phyloP scores from a whole-genome alignment of 2,329 filamentous ascomycete species.

The Ceratocystis colombiana region DNA sequence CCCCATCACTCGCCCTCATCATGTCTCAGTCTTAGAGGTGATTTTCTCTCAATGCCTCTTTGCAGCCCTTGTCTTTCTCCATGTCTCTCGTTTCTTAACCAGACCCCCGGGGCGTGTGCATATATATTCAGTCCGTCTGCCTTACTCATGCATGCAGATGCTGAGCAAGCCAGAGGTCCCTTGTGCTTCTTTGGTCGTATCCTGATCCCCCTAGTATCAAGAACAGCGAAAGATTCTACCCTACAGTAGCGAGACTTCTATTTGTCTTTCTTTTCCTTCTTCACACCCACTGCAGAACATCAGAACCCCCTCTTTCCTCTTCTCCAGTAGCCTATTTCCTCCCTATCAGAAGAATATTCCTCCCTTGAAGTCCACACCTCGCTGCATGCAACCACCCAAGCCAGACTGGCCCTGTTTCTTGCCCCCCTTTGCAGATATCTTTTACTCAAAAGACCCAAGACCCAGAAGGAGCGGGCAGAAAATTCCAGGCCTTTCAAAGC shows the following conservation, averaged over 20 bases:
- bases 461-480: not conserved
- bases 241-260: conserved; percentile 1
- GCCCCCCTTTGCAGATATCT: not conserved
- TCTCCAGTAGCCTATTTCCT: not conserved
- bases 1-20: not conserved
- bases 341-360: not conserved
- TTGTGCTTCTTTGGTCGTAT: not conserved
- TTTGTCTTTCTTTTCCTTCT: not conserved
- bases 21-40: not conserved
- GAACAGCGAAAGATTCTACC: not conserved
- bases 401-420: not conserved
- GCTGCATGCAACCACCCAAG: conserved; percentile 2
- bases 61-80: not conserved
- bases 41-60: not conserved
- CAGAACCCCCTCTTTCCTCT: not conserved
- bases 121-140: not conserved
- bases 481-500: not conserved
- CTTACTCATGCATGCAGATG: no score
- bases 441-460: not conserved
- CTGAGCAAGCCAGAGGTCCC: not conserved
- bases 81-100: conserved; percentile 1
- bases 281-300: not conserved
- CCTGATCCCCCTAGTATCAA: not conserved
- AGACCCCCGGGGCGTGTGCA: not conserved
- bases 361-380: not conserved